A percentile compares a stretch with the other conserved stretches of the same genome.
Conservation (phyloP, 306 rosid species). For the Dalbergia cultrata region DNA sequence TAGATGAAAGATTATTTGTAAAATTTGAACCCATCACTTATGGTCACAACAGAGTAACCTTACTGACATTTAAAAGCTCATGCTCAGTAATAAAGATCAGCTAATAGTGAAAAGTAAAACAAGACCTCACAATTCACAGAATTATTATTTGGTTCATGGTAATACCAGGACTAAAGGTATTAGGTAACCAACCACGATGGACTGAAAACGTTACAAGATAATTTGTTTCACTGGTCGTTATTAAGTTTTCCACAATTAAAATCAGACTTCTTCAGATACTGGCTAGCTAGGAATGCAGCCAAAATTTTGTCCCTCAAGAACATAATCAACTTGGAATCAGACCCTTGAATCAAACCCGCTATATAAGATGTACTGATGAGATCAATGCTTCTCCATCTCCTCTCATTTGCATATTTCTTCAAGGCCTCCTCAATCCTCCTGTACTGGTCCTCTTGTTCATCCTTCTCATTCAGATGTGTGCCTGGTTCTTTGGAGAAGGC, state of each 20-base stretch:
- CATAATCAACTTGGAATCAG: conserved; percentile 47
- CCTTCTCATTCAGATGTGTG: neutral
- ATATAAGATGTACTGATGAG: conserved; percentile 54
- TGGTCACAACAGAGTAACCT: too few relatives aligned
- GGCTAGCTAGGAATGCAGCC: conserved; percentile 43
- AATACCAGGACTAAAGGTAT: neutral
- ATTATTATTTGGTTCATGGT: too few relatives aligned
- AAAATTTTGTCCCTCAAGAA: conserved; percentile 66
- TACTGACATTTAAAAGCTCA: too few relatives aligned
- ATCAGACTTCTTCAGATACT: conserved; percentile 42
- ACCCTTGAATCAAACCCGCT: conserved; percentile 57
- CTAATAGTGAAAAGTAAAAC: neutral
- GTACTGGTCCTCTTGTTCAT: conserved; percentile 39
- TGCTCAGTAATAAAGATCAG: neutral
- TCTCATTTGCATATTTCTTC: conserved; percentile 66
- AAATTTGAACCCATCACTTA: too few relatives aligned
- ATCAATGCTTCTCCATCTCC: conserved; percentile 77
- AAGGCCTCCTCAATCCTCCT: conserved; percentile 60
- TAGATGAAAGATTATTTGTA: too few relatives aligned
- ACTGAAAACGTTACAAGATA: too few relatives aligned
- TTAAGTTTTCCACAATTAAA: conserved; percentile 70
- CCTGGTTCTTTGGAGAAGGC: conserved; percentile 47
- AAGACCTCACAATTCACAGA: neutral
- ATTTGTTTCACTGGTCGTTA: too few relatives aligned
- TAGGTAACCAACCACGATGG: too few relatives aligned